Percentiles rank a stretch among this genome's conserved stretches.
These are phyloP conservation scores for Colletotrichum lini DNA, from an alignment of 2,329 filamentous ascomycete genomes.

Conservation along the genomic window DNA sequence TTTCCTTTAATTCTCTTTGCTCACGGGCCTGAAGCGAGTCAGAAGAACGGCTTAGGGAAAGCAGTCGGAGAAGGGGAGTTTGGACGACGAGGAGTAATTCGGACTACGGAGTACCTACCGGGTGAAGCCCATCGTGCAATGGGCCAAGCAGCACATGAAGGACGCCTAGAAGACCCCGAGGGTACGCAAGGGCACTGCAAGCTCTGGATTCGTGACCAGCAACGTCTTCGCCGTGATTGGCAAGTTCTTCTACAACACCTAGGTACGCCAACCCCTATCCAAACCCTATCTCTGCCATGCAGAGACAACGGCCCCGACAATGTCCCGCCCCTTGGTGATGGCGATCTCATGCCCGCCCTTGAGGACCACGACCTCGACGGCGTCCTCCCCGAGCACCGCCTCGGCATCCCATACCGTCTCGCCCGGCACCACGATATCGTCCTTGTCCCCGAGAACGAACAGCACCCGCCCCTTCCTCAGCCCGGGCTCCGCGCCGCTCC, in stretches of 20 bases:
- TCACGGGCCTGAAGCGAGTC: no score
- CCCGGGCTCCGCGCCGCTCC: constrained; percentile 53
- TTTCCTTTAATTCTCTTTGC: no score
- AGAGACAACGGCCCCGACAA: constrained; percentile 61
- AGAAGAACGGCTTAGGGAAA: no score
- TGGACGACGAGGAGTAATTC: no score
- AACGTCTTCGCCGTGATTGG: no score
- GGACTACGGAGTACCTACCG: no score
- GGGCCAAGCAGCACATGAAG: no score
- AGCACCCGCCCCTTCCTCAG: constrained; percentile 67
- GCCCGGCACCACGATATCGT: constrained; percentile 76
- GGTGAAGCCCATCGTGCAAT: no score
- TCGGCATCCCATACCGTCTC: constrained; percentile 75
- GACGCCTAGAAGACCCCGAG: no score
- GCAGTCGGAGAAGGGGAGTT: no score
- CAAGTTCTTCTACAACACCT: not conserved
- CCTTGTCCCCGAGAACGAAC: constrained; percentile 75
- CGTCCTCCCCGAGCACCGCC: constrained; percentile 69
- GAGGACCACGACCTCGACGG: constrained; percentile 68
- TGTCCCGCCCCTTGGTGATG: constrained; percentile 71
- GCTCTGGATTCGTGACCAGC: no score
- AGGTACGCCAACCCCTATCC: not conserved
- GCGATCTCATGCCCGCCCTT: constrained; percentile 80
- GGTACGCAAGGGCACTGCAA: no score
- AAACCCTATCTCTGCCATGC: constrained; percentile 49